phyloP scores from a whole-genome alignment of 1,284 basidiomycete species.

The Puccinia brachypodii region DNA sequence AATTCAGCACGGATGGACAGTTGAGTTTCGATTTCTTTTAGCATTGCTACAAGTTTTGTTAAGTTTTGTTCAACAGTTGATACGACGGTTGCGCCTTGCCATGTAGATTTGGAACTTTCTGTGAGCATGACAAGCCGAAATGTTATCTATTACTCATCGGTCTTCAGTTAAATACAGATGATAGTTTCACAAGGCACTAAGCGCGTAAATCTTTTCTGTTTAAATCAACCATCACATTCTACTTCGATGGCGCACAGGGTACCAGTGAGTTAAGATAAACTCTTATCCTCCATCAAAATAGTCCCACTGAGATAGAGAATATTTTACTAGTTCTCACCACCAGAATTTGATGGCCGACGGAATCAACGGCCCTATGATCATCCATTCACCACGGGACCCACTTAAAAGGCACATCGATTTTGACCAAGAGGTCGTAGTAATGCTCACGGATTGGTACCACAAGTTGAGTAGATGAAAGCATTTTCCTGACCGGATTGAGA shows the following conservation, averaged over 20 bases:
- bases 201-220: too few species aligned
- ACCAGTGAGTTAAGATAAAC: too few species aligned
- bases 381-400: slow-evolving; percentile 53
- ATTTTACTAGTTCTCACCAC: background rate
- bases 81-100: too few species aligned
- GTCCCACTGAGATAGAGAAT: background rate
- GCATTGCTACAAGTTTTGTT: background rate
- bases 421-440: slow-evolving; percentile 37
- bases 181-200: too few species aligned
- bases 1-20: slow-evolving; percentile 58
- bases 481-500: background rate
- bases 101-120: too few species aligned
- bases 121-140: too few species aligned
- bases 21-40: slow-evolving; percentile 47
- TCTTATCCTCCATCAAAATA: too few species aligned
- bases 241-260: too few species aligned
- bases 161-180: too few species aligned
- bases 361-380: slow-evolving; percentile 53
- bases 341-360: slow-evolving; percentile 32
- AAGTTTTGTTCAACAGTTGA: background rate
- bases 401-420: slow-evolving; percentile 30
- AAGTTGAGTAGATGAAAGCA: slow-evolving; percentile 8
- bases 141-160: too few species aligned
- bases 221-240: too few species aligned
- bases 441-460: slow-evolving; percentile 43